phyloP scores from a whole-genome alignment of 73 alveolate genomes.

The Uronychia binucleata region DNA sequence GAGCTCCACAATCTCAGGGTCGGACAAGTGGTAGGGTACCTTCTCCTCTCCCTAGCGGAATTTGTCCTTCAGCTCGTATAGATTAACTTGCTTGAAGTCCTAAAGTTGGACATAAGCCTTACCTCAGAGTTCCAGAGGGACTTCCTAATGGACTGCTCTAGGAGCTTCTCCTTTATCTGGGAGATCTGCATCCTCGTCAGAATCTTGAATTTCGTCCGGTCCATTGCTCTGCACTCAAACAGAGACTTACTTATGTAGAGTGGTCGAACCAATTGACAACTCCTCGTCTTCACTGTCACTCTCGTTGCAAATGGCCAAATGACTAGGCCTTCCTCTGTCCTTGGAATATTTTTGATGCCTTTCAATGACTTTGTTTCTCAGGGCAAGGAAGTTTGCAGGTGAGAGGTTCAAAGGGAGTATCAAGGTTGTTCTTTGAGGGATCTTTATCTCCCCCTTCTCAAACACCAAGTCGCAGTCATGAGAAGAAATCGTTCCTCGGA shows the following conservation, averaged over 20 bases:
- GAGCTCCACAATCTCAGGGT: background rate
- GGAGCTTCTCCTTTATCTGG: background rate
- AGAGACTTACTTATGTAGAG: too few species aligned
- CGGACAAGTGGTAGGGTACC: background rate
- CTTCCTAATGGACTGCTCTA: background rate
- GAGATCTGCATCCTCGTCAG: background rate
- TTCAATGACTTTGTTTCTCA: background rate
- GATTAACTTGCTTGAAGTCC: background rate
- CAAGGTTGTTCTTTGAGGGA: background rate
- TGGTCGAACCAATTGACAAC: too few species aligned
- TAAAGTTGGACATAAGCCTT: background rate
- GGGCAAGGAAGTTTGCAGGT: background rate
- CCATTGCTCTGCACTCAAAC: too few species aligned
- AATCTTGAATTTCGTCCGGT: background rate
- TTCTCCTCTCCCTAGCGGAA: background rate
- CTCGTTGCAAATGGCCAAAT: background rate
- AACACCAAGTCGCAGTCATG: background rate
- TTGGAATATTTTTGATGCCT: too few species aligned
- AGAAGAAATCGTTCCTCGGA: too few species aligned
- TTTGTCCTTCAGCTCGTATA: background rate
- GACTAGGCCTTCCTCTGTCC: too few species aligned
- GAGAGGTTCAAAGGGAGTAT: background rate
- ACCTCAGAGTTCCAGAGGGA: background rate
- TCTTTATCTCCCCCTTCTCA: background rate
- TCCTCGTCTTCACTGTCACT: background rate